Evolutionary conservation across 1,284 basidiomycete genomes (phyloP).

Genomic region (Cryptococcus amylolentus): DNA sequence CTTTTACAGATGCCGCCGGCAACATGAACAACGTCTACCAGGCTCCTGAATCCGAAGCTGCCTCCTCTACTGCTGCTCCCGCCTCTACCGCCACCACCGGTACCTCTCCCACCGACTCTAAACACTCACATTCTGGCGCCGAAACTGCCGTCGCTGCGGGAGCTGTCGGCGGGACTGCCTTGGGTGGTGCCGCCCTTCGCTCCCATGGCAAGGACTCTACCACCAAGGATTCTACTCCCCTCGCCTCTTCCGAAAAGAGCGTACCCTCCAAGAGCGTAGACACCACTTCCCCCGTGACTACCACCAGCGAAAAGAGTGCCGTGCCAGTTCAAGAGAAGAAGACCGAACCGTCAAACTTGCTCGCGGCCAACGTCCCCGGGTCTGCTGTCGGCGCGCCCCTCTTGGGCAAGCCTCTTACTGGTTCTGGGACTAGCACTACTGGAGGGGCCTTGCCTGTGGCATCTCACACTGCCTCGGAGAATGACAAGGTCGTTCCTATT

Average conservation of each 20-base stretch:
- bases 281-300: conserved; percentile 5
- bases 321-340: conserved; percentile 3
- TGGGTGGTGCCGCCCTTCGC: neutral
- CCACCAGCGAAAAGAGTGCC: conserved; percentile 3
- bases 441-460: neutral
- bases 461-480: neutral
- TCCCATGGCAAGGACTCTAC: neutral
- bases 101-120: conserved; percentile 1
- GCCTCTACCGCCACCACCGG: conserved; percentile 7
- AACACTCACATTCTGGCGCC: neutral
- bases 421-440: neutral
- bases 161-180: neutral
- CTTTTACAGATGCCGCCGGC: conserved; percentile 41
- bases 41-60: conserved; percentile 27
- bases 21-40: conserved; percentile 52
- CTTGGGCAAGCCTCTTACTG: conserved; percentile 4
- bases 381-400: conserved; percentile 19
- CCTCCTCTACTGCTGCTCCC: conserved; percentile 7
- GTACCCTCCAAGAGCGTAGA: neutral
- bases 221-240: neutral
- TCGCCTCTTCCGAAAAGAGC: no score
- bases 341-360: conserved; percentile 22
- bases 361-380: conserved; percentile 29
- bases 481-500: conserved; percentile 1
- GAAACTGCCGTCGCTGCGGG: neutral